Conservation (phyloP, 2,329 filamentous ascomycete genomes). For the Penicillium sp. region DNA sequence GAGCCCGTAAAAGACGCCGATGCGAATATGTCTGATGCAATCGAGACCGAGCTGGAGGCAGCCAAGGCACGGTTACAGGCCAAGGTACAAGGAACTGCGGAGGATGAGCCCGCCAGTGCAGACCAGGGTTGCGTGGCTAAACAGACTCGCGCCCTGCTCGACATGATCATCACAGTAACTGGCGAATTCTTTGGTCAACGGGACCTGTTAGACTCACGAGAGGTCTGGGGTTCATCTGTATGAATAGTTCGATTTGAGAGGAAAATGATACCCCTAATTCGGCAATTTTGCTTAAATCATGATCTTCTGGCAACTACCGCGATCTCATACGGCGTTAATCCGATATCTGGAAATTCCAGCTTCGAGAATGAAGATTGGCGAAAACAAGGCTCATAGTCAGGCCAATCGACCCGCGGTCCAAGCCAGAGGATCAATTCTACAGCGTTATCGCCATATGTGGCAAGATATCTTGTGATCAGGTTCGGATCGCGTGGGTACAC, state of each 20-base stretch:
- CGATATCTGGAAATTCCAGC: constrained; percentile 19
- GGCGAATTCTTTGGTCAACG: constrained; percentile 88
- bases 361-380: constrained; percentile 19
- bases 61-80: constrained; percentile 50
- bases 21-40: constrained; percentile 18
- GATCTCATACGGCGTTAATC: constrained; percentile 27
- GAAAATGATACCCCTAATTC: constrained; percentile 5
- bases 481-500: constrained; percentile 54
- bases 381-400: constrained; percentile 31
- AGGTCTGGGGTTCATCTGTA: constrained; percentile 45
- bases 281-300: neutral
- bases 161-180: constrained; percentile 86
- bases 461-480: constrained; percentile 48
- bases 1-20: constrained; percentile 5
- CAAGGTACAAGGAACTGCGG: constrained; percentile 26
- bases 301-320: constrained; percentile 19
- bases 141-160: constrained; percentile 66
- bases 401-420: constrained; percentile 31
- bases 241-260: neutral
- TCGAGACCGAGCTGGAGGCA: constrained; percentile 44
- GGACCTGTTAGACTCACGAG: constrained; percentile 76
- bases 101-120: constrained; percentile 11
- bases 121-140: constrained; percentile 19
- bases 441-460: constrained; percentile 16
- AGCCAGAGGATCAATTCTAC: constrained; percentile 31